These are phyloP conservation scores for Phlegmacium glaucopus DNA, from an alignment of 768 basidiomycete genomes.

Conservation along the genomic window DNA sequence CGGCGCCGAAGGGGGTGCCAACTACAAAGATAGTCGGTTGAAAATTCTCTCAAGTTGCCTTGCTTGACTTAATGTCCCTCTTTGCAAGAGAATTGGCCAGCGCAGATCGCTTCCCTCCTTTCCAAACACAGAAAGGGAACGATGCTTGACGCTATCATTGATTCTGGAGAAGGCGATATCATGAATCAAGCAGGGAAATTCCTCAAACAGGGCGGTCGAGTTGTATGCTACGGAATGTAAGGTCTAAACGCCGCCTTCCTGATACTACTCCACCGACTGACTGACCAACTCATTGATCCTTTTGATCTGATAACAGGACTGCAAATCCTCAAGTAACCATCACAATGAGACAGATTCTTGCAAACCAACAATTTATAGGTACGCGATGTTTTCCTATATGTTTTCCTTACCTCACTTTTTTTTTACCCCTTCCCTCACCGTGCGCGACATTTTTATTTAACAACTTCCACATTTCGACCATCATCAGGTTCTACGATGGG, in stretches of 20 bases:
- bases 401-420: too few relatives aligned
- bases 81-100: constrained; percentile 49
- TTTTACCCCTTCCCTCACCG: constrained; percentile 21
- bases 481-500: constrained; percentile 81
- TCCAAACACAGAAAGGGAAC: constrained; percentile 26
- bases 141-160: constrained; percentile 59
- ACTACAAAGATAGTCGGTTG: constrained; percentile 60
- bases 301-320: constrained; percentile 53
- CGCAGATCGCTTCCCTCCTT: constrained; percentile 42
- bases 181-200: constrained; percentile 44
- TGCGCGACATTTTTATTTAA: background rate
- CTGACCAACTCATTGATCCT: constrained; percentile 6
- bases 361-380: constrained; percentile 73
- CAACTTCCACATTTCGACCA: background rate
- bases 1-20: constrained; percentile 74
- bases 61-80: background rate
- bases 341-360: constrained; percentile 77
- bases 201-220: constrained; percentile 54
- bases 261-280: too few relatives aligned
- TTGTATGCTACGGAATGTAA: constrained; percentile 69
- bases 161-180: constrained; percentile 69
- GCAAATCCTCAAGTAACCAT: constrained; percentile 55
- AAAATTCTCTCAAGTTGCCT: background rate
- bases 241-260: background rate
- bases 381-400: too few relatives aligned